Evolutionary conservation across 257 asterid genomes (phyloP).

Genomic region (Solanum lignicaule): DNA sequence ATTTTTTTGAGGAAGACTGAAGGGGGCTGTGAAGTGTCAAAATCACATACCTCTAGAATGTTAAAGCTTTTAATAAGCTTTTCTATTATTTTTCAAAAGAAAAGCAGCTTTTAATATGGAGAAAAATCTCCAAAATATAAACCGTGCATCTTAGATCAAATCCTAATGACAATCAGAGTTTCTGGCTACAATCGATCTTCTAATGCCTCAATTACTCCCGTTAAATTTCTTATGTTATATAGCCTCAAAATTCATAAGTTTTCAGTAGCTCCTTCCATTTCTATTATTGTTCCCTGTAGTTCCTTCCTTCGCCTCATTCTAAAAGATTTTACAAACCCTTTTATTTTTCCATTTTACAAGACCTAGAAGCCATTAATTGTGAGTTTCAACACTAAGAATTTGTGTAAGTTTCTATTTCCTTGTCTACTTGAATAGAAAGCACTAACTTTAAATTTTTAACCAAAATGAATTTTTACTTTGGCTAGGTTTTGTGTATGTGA

Average conservation of each 20-base stretch:
- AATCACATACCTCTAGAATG: background rate
- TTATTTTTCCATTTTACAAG: background rate
- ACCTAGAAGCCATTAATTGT: too few species aligned
- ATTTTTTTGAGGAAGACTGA: background rate
- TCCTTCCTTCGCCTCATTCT: background rate
- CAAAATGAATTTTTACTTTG: background rate
- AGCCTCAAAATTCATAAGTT: background rate
- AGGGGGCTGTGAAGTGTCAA: background rate
- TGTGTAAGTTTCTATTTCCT: background rate
- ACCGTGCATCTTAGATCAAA: background rate
- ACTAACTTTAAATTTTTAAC: background rate
- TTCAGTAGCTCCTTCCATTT: background rate
- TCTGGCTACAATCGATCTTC: background rate
- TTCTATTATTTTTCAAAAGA: background rate
- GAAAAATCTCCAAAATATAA: background rate
- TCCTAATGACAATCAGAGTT: background rate
- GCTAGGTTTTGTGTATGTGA: background rate
- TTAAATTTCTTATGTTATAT: background rate
- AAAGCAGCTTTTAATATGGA: background rate
- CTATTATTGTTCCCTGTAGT: background rate
- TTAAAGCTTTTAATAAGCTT: background rate
- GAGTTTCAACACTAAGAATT: too few species aligned
- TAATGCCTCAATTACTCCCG: background rate
- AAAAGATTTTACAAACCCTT: background rate
- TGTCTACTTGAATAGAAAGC: background rate